phyloP scores from a whole-genome alignment of 2,329 filamentous ascomycete genomes.

The Kalmusia sp. region DNA sequence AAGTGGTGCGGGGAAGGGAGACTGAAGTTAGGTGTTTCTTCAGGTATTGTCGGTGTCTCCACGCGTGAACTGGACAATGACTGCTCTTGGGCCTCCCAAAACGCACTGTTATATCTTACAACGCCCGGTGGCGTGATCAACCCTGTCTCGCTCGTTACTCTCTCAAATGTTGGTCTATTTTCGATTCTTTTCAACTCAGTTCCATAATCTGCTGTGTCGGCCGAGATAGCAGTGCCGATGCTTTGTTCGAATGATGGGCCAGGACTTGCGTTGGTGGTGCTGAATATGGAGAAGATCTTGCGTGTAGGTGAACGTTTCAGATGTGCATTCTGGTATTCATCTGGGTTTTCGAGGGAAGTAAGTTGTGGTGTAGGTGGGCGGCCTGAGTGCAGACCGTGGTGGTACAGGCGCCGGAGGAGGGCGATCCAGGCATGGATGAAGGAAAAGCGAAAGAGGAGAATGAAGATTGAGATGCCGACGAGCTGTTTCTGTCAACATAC shows the following conservation, averaged over 20 bases:
- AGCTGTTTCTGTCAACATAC: conserved; percentile 29
- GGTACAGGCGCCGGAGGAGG: conserved; percentile 19
- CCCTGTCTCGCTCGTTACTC: neutral
- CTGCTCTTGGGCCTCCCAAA: too few relatives aligned
- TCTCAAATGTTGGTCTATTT: conserved; percentile 3
- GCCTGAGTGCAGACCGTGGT: conserved; percentile 9
- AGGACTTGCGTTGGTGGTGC: neutral
- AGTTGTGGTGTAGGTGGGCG: conserved; percentile 22
- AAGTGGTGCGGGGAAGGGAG: neutral
- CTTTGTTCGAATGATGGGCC: neutral
- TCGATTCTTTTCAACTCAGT: neutral
- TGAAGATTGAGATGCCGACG: conserved; percentile 44
- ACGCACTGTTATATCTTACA: neutral
- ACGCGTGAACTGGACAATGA: neutral
- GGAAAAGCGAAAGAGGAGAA: conserved; percentile 35
- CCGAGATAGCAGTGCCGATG: neutral
- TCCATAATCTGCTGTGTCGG: neutral
- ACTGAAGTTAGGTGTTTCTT: neutral
- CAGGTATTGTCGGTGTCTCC: neutral
- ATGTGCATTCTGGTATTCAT: conserved; percentile 21
- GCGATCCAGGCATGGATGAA: conserved; percentile 36
- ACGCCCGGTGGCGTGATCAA: neutral
- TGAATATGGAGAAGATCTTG: conserved; percentile 2
- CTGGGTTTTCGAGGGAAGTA: conserved; percentile 25
- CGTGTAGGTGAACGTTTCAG: neutral